Conservation (phyloP, 169 alveolate genomes). For the Plasmodium yoelii region DNA sequence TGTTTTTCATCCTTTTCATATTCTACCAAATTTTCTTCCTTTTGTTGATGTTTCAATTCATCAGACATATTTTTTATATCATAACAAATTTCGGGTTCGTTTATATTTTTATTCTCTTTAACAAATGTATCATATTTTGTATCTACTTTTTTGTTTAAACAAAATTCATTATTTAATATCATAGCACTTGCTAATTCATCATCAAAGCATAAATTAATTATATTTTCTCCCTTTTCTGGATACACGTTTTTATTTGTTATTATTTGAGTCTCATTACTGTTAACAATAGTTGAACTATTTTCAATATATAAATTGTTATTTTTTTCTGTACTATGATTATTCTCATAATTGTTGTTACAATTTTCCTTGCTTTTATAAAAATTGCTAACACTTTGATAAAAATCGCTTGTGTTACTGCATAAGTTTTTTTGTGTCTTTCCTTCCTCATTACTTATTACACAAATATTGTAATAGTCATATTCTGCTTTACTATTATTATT, state of each 20-base stretch:
- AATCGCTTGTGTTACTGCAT: slow-evolving; percentile 64
- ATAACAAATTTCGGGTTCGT: neutral
- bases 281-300: slow-evolving; percentile 9
- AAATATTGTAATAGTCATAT: slow-evolving; percentile 10
- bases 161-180: slow-evolving; percentile 45
- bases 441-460: slow-evolving; percentile 22
- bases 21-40: slow-evolving; percentile 3
- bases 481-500: neutral
- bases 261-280: slow-evolving; percentile 61
- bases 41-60: neutral
- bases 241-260: slow-evolving; percentile 7
- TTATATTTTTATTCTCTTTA: slow-evolving; percentile 7
- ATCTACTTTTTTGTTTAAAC: slow-evolving; percentile 13
- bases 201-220: slow-evolving; percentile 60
- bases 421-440: slow-evolving; percentile 32
- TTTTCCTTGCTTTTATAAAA: slow-evolving; percentile 68
- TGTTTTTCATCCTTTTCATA: slow-evolving; percentile 61
- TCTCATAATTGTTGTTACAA: neutral
- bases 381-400: slow-evolving; percentile 63
- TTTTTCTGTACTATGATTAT: slow-evolving; percentile 1
- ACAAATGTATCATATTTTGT: neutral
- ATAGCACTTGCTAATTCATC: slow-evolving; percentile 71
- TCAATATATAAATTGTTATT: slow-evolving; percentile 3
- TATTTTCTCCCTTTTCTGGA: slow-evolving; percentile 30
- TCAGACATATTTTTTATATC: slow-evolving; percentile 3